phyloP scores from a whole-genome alignment of 2,329 filamentous ascomycete species.

The Fusarium falciforme region DNA sequence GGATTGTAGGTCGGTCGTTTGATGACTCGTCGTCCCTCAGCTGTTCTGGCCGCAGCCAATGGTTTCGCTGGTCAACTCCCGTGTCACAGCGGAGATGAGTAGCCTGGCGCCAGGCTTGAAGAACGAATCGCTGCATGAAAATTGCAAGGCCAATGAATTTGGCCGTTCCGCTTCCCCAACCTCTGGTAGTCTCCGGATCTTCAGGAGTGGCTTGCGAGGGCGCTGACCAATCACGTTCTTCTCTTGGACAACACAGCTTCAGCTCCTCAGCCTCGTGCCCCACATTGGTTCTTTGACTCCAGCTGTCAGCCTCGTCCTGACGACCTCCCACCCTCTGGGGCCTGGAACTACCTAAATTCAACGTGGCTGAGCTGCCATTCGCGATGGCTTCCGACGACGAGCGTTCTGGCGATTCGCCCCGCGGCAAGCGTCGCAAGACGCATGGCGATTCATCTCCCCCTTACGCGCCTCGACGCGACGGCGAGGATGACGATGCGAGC shows the following conservation, averaged over 20 bases:
- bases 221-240: conserved; percentile 25
- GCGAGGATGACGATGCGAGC: conserved; percentile 19
- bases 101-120: conserved; percentile 5
- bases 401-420: conserved; percentile 39
- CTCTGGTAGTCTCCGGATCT: conserved; percentile 40
- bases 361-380: conserved; percentile 2
- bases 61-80: not conserved
- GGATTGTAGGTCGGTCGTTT: not conserved
- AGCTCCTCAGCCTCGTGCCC: conserved; percentile 30
- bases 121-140: not conserved
- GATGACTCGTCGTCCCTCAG: not conserved
- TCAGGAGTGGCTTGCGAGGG: conserved; percentile 37
- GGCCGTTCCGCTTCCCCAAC: conserved; percentile 29
- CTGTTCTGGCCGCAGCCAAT: not conserved
- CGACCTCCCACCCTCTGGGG: conserved; percentile 21
- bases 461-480: conserved; percentile 40
- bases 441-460: conserved; percentile 43
- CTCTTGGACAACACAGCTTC: not conserved
- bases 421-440: conserved; percentile 50
- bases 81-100: conserved; percentile 24
- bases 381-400: conserved; percentile 48
- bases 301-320: conserved; percentile 36
- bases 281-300: conserved; percentile 18
- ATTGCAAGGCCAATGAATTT: conserved; percentile 22
- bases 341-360: conserved; percentile 7